Evolutionary conservation across 2,329 filamentous ascomycete species (phyloP), one percentile per base, ranked within the genome.

Genomic region (Uncinocarpus reesii): DNA sequence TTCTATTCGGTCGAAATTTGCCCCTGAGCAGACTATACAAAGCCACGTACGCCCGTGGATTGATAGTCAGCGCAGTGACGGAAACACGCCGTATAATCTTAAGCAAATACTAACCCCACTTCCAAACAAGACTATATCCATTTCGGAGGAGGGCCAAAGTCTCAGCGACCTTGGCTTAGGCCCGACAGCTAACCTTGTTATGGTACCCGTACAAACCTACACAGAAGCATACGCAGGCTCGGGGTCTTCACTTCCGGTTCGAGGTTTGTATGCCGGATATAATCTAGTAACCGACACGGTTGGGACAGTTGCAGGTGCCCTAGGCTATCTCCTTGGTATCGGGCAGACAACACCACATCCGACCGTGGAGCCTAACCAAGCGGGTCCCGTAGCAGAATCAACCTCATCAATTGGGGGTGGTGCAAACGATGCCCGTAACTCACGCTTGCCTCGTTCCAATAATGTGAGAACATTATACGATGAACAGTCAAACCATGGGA

Each of bases 141-240:
- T 81, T 3, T 74, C 77, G 0, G 88, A 95, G 53, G 90, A 95
- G 64, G 74, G 72, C 29, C 71, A 81, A 54, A 73, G 75, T 0
- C 72, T 95, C 0, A 68, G 73, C 11, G 80, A 84, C 4, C 73
- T 95, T 6, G 85, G 81, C 1, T 71, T 95, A 0, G 75, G 79
- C 0, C 88, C 89, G 0, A 88, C 80, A 4, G 84, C 87, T 1
- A 96, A 86, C 0, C 71, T 95, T 2, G 80, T 95, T 7, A 77
- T 95, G 40, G 76, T 90, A 0, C 86, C 86, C 0, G 76, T 87
- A 1, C 72, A 75, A 29, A 72, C 72, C 1, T 81, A 75, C 55
- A 75, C 74, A 1, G 72, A 78, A 20, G 79, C 80, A 1, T 84
- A 84, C 57, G 62, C 66, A 1, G 59, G 20, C 13, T 37, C 60